A percentile compares a stretch with the other conserved stretches of the same genome.
phyloP scores from a whole-genome alignment of 2,329 filamentous ascomycete species.

The Ascochyta viciae-villosae region DNA sequence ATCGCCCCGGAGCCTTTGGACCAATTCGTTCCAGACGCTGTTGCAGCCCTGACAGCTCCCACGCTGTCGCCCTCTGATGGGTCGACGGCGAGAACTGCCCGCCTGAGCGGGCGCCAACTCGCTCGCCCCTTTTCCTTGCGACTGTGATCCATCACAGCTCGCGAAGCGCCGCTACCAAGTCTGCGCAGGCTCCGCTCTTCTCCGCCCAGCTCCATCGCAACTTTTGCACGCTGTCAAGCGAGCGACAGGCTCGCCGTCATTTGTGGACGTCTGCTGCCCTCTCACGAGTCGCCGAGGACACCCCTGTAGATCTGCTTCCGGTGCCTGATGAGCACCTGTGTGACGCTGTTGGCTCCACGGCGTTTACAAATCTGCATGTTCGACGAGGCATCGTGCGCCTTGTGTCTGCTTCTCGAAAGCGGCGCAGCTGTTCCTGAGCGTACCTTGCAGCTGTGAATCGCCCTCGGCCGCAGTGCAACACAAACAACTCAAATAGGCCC shows the following conservation, averaged over 20 bases:
- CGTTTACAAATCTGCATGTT: constrained; percentile 39
- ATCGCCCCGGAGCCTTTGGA: background rate
- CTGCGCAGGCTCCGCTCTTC: constrained; percentile 26
- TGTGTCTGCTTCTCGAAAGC: constrained; percentile 37
- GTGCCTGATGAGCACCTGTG: constrained; percentile 30
- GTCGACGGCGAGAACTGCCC: constrained; percentile 1
- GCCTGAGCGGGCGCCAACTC: constrained; percentile 27
- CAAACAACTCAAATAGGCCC: constrained; percentile 35
- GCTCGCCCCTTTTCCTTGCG: constrained; percentile 30
- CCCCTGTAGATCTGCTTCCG: constrained; percentile 29
- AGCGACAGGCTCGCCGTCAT: constrained; percentile 20
- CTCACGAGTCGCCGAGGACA: constrained; percentile 33
- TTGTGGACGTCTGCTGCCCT: constrained; percentile 17
- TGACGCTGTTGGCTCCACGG: constrained; percentile 32
- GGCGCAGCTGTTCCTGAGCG: constrained; percentile 34
- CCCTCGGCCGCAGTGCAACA: constrained; percentile 37
- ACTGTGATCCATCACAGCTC: constrained; percentile 22
- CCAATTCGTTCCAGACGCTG: background rate
- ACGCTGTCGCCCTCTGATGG: background rate
- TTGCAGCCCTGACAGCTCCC: constrained; percentile 1
- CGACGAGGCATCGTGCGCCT: constrained; percentile 41
- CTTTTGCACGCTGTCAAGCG: constrained; percentile 14
- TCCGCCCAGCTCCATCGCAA: constrained; percentile 21
- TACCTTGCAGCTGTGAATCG: constrained; percentile 46
- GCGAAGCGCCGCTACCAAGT: constrained; percentile 30